phyloP scores from a whole-genome alignment of 2,329 filamentous ascomycete species.

The Fusarium torulosum region DNA sequence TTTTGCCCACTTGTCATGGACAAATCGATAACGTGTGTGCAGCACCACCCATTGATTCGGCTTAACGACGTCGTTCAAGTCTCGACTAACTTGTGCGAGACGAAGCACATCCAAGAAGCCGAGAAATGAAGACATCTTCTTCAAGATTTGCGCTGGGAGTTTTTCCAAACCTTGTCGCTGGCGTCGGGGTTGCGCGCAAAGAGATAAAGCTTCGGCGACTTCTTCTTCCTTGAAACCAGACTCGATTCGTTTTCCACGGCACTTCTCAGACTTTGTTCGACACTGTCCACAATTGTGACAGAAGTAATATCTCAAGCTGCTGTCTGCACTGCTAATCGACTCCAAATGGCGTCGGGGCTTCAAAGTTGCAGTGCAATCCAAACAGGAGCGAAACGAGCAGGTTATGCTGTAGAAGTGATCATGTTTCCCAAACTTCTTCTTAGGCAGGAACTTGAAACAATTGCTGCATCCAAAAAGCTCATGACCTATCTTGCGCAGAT shows the following conservation, averaged over 20 bases:
- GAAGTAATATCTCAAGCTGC: slow-evolving; percentile 34
- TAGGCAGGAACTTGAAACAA: slow-evolving; percentile 30
- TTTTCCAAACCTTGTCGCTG: slow-evolving; percentile 12
- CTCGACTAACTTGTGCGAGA: slow-evolving; percentile 11
- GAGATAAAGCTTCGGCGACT: neutral
- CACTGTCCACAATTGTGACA: slow-evolving; percentile 40
- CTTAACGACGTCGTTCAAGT: slow-evolving; percentile 18
- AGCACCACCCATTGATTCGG: slow-evolving; percentile 29
- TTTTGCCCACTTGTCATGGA: slow-evolving; percentile 27
- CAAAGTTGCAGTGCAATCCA: slow-evolving; percentile 34
- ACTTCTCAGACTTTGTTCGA: slow-evolving; percentile 31
- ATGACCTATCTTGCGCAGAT: neutral
- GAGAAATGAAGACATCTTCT: slow-evolving; percentile 15
- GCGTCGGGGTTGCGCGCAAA: slow-evolving; percentile 6
- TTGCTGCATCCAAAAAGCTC: slow-evolving; percentile 33
- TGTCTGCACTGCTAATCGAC: slow-evolving; percentile 2
- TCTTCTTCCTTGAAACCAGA: neutral
- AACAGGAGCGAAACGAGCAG: slow-evolving; percentile 13
- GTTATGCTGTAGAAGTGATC: neutral
- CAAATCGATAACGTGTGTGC: slow-evolving; percentile 21
- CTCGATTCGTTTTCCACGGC: slow-evolving; percentile 4
- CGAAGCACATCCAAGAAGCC: slow-evolving; percentile 19
- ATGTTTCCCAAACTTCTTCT: slow-evolving; percentile 19
- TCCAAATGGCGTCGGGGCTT: slow-evolving; percentile 10
- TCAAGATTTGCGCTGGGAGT: slow-evolving; percentile 29